Conservation (phyloP, 2,329 filamentous ascomycete genomes). For the Monilinia aucupariae region DNA sequence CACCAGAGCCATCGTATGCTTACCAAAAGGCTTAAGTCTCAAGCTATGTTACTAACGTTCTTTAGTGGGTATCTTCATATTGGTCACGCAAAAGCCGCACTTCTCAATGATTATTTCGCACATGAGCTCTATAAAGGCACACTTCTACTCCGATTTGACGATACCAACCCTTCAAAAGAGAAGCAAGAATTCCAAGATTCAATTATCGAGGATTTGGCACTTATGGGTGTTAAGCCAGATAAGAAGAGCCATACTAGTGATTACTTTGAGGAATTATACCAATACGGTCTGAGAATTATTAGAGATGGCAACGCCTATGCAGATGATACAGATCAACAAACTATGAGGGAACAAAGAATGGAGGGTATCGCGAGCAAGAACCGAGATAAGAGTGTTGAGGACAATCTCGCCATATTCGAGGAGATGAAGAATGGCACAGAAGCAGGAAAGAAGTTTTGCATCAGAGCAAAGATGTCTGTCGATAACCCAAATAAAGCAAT, state of each 20-base stretch:
- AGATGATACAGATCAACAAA: slow-evolving; percentile 87
- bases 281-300: slow-evolving; percentile 78
- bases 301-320: slow-evolving; percentile 85
- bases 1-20: slow-evolving; percentile 81
- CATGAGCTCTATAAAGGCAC: slow-evolving; percentile 90
- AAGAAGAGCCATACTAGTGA: slow-evolving; percentile 85
- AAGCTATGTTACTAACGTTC: slow-evolving; percentile 18
- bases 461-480: slow-evolving; percentile 87
- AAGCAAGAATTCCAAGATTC: slow-evolving; percentile 94
- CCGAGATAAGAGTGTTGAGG: slow-evolving; percentile 72
- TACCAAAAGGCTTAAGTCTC: background rate
- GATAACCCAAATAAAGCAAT: slow-evolving; percentile 94
- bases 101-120: slow-evolving; percentile 95
- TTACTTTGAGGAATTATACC: slow-evolving; percentile 89
- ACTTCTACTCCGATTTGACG: slow-evolving; percentile 87
- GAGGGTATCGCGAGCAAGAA: slow-evolving; percentile 76
- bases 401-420: slow-evolving; percentile 79
- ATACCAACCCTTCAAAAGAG: slow-evolving; percentile 96
- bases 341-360: slow-evolving; percentile 79
- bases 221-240: slow-evolving; percentile 91
- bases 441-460: slow-evolving; percentile 79
- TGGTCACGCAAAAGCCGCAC: slow-evolving; percentile 87
- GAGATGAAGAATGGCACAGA: slow-evolving; percentile 86
- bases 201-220: slow-evolving; percentile 82
- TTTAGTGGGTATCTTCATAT: slow-evolving; percentile 78